Evolutionary conservation across 202 grass and related monocot species (phyloP), one percentile per base, ranked within the genome.

Genomic region (Hordeum pubiflorum): DNA sequence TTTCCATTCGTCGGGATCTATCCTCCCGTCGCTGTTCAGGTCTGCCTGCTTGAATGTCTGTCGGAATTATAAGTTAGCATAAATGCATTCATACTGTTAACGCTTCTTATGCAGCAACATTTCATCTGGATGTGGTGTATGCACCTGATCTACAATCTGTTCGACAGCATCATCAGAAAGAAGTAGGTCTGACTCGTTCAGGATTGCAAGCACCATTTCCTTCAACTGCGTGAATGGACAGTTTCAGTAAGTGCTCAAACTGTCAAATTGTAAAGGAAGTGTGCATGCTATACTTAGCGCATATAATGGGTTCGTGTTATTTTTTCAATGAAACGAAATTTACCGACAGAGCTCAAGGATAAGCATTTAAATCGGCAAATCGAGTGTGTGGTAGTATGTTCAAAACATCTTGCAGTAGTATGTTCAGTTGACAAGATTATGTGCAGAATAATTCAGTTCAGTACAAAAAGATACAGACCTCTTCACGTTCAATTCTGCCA

Each of bases 131-230:
- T 26, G 56, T 39, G 24, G 12, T 55, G 62, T 44, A 37, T 7
- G 36, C 79, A 94, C 92, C 86, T 91, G 89, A 72, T 93, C 77
- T 8, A 98, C 84, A 67, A 98, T 98, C 86, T 78, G 44, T 72
- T 97, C 86, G 0, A 97, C 84, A 12, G 86, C 79, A 0, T 97
- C 92, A 13, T 93, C 95, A 68, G 90, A 97, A 68, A 94, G 89
- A 66, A 54, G 3, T 18, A 97, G 31, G 20, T 88, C 88, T 7
- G 92, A 97, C 86, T 97, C 94, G 75, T 79, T 86, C 33, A 94
- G 72, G 82, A 94, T 37, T 74, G 95, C 95, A 23, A 93, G 57
- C 10, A 98, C 95, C 95, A 98, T 94, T 77, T 98, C 95, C 69
- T 93, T 93, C 84, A 94, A 68, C 92, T 98, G 73, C 46, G 60